Evolutionary conservation across 1,284 basidiomycete species (phyloP).

Genomic region (Leccinum pachyderme): DNA sequence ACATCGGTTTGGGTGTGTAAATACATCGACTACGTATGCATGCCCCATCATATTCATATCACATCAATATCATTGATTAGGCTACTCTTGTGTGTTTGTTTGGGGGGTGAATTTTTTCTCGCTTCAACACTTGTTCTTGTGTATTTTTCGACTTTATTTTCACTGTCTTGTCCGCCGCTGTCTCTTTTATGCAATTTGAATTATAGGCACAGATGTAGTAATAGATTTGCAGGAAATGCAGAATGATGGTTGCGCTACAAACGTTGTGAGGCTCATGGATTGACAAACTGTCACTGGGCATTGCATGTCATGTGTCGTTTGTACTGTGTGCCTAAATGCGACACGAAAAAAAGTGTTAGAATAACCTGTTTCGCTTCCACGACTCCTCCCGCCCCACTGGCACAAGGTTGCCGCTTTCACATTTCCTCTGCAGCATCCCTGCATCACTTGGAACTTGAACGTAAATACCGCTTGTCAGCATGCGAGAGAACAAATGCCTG

Average conservation of each 20-base stretch:
- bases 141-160: neutral
- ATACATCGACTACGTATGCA: neutral
- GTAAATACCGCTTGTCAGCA: neutral
- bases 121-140: neutral
- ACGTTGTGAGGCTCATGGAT: too few relatives aligned
- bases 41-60: neutral
- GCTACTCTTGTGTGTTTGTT: neutral
- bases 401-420: neutral
- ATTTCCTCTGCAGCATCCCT: neutral
- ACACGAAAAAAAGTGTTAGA: neutral
- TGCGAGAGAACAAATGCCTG: neutral
- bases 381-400: too few relatives aligned
- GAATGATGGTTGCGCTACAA: too few relatives aligned
- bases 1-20: neutral
- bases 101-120: neutral
- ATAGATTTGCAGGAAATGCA: too few relatives aligned
- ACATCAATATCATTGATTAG: neutral
- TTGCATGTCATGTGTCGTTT: too few relatives aligned
- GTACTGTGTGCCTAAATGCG: too few relatives aligned
- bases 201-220: too few relatives aligned
- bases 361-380: neutral
- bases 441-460: neutral
- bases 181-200: neutral
- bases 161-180: neutral
- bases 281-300: too few relatives aligned